Evolutionary conservation across 2,329 filamentous ascomycete genomes (phyloP).

Genomic region (Epichloe hybrida): DNA sequence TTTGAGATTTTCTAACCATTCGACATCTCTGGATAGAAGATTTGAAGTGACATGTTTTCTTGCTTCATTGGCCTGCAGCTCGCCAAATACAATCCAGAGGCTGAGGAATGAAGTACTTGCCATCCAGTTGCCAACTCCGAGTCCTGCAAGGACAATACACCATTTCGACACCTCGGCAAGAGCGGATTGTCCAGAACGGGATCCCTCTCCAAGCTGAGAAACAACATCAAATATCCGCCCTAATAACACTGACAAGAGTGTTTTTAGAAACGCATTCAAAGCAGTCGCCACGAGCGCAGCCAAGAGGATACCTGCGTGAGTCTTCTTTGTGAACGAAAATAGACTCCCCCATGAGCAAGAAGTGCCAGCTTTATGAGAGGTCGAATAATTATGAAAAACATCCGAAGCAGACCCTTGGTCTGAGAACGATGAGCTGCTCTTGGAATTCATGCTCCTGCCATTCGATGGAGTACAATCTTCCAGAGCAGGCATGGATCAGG

Average conservation of each 20-base stretch:
- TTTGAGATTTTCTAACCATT: slow-evolving; percentile 66
- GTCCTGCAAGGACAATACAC: slow-evolving; percentile 45
- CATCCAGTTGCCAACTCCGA: slow-evolving; percentile 55
- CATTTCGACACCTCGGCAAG: slow-evolving; percentile 42
- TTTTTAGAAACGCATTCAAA: slow-evolving; percentile 47
- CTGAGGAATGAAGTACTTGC: slow-evolving; percentile 53
- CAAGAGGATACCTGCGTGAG: slow-evolving; percentile 41
- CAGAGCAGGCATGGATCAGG: background rate
- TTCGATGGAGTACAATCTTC: background rate
- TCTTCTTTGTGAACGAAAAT: slow-evolving; percentile 57
- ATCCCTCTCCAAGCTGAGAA: slow-evolving; percentile 47
- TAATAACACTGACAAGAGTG: slow-evolving; percentile 54
- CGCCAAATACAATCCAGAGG: slow-evolving; percentile 66
- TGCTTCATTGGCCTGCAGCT: slow-evolving; percentile 58
- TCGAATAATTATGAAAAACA: background rate
- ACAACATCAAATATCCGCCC: slow-evolving; percentile 65
- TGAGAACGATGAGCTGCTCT: background rate
- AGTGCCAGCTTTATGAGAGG: too few relatives aligned
- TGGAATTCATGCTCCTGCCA: background rate
- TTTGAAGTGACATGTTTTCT: slow-evolving; percentile 52
- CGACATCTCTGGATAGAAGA: slow-evolving; percentile 59
- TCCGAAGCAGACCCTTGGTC: background rate
- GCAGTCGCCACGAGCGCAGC: slow-evolving; percentile 43
- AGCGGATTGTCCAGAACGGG: slow-evolving; percentile 34
- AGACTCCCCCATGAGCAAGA: slow-evolving; percentile 31